These are phyloP conservation scores for Dryas drummondii DNA, from an alignment of 306 rosid species.

Conservation along the genomic window DNA sequence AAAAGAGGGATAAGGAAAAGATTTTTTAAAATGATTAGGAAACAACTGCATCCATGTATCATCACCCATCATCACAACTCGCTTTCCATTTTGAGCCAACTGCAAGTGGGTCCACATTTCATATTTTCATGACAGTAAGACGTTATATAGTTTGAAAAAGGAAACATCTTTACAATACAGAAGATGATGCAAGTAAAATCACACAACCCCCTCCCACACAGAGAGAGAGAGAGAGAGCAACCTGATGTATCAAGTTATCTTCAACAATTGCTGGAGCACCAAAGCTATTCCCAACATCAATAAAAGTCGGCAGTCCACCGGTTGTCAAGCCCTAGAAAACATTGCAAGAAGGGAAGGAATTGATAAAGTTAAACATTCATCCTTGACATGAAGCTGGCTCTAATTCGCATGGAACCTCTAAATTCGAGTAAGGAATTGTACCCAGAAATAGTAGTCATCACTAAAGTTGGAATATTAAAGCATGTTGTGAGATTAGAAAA, in stretches of 20 bases:
- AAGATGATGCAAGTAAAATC: neutral
- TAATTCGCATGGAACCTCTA: no score
- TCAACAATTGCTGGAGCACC: constrained; percentile 63
- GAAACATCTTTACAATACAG: neutral
- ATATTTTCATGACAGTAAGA: constrained; percentile 8
- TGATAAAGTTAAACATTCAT: neutral
- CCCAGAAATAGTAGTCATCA: neutral
- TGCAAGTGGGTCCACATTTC: constrained; percentile 34
- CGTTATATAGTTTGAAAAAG: neutral
- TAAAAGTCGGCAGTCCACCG: constrained; percentile 96
- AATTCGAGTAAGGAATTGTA: neutral
- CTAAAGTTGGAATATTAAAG: neutral
- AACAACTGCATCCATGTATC: constrained; percentile 97
- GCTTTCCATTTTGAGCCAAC: constrained; percentile 89
- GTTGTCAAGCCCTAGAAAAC: constrained; percentile 77
- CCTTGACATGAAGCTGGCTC: neutral
- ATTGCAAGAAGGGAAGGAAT: constrained; percentile 2
- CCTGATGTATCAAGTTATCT: constrained; percentile 24
- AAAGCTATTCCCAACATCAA: constrained; percentile 96
- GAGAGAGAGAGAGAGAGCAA: neutral
- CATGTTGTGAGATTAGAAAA: neutral
- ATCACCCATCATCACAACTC: constrained; percentile 96
- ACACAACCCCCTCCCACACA: no score
- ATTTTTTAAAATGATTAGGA: constrained; percentile 77
- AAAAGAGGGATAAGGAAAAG: constrained; percentile 89